phyloP scores from a whole-genome alignment of 768 basidiomycete species.

The Naganishia kalamii region DNA sequence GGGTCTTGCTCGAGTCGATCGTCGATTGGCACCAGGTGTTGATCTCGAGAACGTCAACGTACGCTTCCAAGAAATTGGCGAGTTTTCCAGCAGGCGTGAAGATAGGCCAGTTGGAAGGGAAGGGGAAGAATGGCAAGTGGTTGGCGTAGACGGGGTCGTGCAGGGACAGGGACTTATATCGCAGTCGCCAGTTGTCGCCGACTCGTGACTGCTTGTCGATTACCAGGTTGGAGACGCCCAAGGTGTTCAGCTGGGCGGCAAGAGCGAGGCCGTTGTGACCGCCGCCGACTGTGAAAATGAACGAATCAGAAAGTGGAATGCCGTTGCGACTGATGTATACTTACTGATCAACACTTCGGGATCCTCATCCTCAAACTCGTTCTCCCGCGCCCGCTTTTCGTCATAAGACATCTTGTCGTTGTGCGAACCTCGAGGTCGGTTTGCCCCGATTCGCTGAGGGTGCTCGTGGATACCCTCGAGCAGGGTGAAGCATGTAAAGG shows the following conservation, averaged over 20 bases:
- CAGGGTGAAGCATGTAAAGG: conserved; percentile 57
- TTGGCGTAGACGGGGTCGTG: conserved; percentile 50
- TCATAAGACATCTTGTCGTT: conserved; percentile 50
- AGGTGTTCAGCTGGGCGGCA: conserved; percentile 60
- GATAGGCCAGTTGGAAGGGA: conserved; percentile 52
- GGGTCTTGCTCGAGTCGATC: conserved; percentile 30
- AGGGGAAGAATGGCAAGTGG: conserved; percentile 52
- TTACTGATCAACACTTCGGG: conserved; percentile 55
- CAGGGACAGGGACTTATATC: conserved; percentile 62
- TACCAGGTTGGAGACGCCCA: conserved; percentile 56
- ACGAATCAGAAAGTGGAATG: not conserved
- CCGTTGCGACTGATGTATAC: not conserved
- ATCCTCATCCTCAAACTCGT: conserved; percentile 52
- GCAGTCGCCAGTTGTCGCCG: conserved; percentile 47
- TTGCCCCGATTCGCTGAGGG: conserved; percentile 53
- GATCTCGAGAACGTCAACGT: conserved; percentile 58
- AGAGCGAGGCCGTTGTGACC: conserved; percentile 55
- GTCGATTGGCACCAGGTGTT: conserved; percentile 56
- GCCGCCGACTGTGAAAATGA: conserved; percentile 30
- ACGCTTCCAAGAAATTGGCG: conserved; percentile 64
- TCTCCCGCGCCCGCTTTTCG: conserved; percentile 26
- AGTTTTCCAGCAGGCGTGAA: conserved; percentile 53
- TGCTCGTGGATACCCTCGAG: conserved; percentile 56
- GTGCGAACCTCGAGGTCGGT: conserved; percentile 52
- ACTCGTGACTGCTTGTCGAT: conserved; percentile 52